phyloP scores from a whole-genome alignment of 2,329 filamentous ascomycete species.

The Dactylellina sp. region DNA sequence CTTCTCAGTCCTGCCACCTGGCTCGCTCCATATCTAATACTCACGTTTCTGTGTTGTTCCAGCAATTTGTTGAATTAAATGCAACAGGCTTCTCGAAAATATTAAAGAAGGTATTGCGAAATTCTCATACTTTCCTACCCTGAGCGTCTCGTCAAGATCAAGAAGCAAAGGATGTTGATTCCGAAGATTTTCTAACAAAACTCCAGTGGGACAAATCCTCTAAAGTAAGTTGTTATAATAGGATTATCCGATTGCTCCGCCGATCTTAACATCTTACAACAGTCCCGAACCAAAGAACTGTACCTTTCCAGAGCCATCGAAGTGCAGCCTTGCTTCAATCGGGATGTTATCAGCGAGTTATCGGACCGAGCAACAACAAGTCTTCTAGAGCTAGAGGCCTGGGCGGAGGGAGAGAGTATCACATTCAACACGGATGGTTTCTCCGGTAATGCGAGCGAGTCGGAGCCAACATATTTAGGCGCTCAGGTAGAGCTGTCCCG shows the following conservation, averaged over 20 bases:
- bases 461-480: slow-evolving; percentile 73
- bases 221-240: slow-evolving; percentile 70
- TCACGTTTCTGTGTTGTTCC: slow-evolving; percentile 35
- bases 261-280: slow-evolving; percentile 55
- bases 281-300: slow-evolving; percentile 95
- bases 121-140: slow-evolving; percentile 26
- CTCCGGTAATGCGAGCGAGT: slow-evolving; percentile 65
- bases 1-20: slow-evolving; percentile 18
- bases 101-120: slow-evolving; percentile 80
- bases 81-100: slow-evolving; percentile 98
- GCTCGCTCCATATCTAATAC: not conserved
- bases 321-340: slow-evolving; percentile 97
- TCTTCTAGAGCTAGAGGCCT: slow-evolving; percentile 90
- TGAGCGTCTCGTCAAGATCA: slow-evolving; percentile 22
- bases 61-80: slow-evolving; percentile 98
- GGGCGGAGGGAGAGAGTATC: slow-evolving; percentile 95
- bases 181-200: slow-evolving; percentile 59
- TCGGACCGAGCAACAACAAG: slow-evolving; percentile 98
- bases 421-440: slow-evolving; percentile 73
- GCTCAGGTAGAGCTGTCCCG: slow-evolving; percentile 89
- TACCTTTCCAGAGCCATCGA: slow-evolving; percentile 96
- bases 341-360: slow-evolving; percentile 93
- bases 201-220: slow-evolving; percentile 95
- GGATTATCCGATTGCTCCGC: slow-evolving; percentile 45
- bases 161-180: slow-evolving; percentile 43